Conservation (phyloP, 495 filamentous ascomycete genomes). For the Lasiosphaeria miniovina region DNA sequence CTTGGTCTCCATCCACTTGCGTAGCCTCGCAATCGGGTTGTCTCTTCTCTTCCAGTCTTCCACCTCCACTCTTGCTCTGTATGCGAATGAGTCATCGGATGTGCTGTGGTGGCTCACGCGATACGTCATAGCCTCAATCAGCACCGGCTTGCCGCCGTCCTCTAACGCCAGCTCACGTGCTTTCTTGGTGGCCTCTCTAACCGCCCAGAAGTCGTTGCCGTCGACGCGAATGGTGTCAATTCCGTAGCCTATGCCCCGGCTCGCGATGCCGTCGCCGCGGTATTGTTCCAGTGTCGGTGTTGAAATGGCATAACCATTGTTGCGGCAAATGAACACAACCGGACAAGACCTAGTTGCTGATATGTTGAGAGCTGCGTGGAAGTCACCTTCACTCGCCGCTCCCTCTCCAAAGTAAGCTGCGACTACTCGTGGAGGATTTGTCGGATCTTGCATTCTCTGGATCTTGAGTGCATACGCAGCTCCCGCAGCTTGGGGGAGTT, state of each 20-base stretch:
- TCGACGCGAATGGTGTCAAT: constrained; percentile 97
- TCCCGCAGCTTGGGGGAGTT: constrained; percentile 91
- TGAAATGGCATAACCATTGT: constrained; percentile 95
- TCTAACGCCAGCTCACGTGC: constrained; percentile 75
- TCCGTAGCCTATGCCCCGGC: constrained; percentile 90
- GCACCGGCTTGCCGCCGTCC: constrained; percentile 73
- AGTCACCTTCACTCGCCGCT: constrained; percentile 96
- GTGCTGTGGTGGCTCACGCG: constrained; percentile 97
- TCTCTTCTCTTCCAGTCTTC: constrained; percentile 97
- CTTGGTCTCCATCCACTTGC: constrained; percentile 86
- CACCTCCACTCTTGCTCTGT: constrained; percentile 89
- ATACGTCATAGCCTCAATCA: constrained; percentile 97
- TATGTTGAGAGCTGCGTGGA: constrained; percentile 95
- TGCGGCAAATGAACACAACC: constrained; percentile 91
- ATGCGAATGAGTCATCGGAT: constrained; percentile 95
- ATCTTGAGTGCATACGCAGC: constrained; percentile 94
- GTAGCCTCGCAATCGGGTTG: constrained; percentile 85
- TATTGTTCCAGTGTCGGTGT: constrained; percentile 97
- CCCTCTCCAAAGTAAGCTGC: constrained; percentile 96
- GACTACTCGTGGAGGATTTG: constrained; percentile 62
- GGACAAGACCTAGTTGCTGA: constrained; percentile 91
- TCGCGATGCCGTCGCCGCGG: constrained; percentile 93
- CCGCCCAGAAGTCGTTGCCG: constrained; percentile 95
- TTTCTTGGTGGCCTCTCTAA: constrained; percentile 76
- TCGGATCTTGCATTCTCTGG: constrained; percentile 69